A percentile compares a stretch with the other conserved stretches of the same genome.
Conservation (phyloP, 805 yeast genomes). For the Spathaspora boniae region DNA sequence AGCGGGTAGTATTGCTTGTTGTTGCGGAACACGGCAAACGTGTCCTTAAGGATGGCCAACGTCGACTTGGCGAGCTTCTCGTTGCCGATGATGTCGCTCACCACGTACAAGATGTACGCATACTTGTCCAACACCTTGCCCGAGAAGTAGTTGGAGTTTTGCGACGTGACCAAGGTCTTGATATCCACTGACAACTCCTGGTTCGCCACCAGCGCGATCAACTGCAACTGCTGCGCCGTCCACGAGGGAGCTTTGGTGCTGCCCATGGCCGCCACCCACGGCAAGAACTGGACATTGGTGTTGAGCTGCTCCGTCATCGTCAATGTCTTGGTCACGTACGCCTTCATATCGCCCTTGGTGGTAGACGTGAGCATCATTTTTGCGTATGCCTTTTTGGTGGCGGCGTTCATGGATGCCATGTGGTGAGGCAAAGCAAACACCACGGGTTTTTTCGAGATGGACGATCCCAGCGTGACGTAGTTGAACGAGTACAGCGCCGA, state of each 20-base stretch:
- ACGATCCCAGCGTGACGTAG: slow-evolving; percentile 25
- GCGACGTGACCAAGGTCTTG: slow-evolving; percentile 56
- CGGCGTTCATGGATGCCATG: slow-evolving; percentile 32
- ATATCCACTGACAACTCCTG: slow-evolving; percentile 49
- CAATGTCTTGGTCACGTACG: slow-evolving; percentile 38
- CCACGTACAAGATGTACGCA: slow-evolving; percentile 78
- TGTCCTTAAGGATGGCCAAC: slow-evolving; percentile 58
- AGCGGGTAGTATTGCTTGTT: slow-evolving; percentile 74
- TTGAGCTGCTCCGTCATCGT: slow-evolving; percentile 39
- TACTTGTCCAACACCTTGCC: slow-evolving; percentile 89
- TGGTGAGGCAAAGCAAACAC: slow-evolving; percentile 55
- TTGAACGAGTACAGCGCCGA: slow-evolving; percentile 26
- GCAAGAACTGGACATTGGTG: slow-evolving; percentile 43
- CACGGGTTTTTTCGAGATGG: slow-evolving; percentile 26
- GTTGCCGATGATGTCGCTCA: slow-evolving; percentile 63
- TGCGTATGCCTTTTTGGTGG: slow-evolving; percentile 20
- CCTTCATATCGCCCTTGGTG: slow-evolving; percentile 48
- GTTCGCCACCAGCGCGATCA: slow-evolving; percentile 47
- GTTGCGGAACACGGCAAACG: slow-evolving; percentile 62
- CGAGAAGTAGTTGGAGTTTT: slow-evolving; percentile 85
- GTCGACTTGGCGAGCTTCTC: slow-evolving; percentile 45
- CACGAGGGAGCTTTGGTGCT: slow-evolving; percentile 21
- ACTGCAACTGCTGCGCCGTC: slow-evolving; percentile 28
- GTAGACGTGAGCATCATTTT: slow-evolving; percentile 18
- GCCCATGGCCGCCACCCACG: slow-evolving; percentile 59